Evolutionary conservation across 345 rosid genomes (phyloP).

Genomic region (Trapa bicornis): DNA sequence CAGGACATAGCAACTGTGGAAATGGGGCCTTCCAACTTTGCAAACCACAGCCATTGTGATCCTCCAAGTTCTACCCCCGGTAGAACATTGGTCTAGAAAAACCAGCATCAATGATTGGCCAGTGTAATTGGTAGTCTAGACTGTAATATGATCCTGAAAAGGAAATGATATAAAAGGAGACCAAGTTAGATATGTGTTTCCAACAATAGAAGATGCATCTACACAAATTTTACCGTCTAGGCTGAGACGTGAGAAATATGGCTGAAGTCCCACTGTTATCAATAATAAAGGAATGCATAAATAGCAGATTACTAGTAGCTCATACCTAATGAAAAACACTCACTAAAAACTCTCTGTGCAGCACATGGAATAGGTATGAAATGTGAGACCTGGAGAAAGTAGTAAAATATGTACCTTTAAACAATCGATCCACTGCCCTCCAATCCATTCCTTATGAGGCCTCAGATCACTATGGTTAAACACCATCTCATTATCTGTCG

Average conservation of each 20-base stretch:
- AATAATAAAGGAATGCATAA: not conserved
- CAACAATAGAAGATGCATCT: not conserved
- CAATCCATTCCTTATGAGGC: conserved; percentile 36
- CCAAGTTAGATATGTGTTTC: not conserved
- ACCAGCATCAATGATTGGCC: too few relatives aligned
- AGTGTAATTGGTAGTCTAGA: too few relatives aligned
- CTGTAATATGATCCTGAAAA: not conserved
- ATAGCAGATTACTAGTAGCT: too few relatives aligned
- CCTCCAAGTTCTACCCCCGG: not conserved
- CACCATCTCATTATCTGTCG: conserved; percentile 22
- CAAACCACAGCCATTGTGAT: not conserved
- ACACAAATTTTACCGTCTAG: not conserved
- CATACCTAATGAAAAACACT: too few relatives aligned
- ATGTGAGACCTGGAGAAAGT: not conserved
- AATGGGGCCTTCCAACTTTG: not conserved
- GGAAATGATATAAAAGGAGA: not conserved
- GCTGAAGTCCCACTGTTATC: too few relatives aligned
- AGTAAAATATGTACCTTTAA: conserved; percentile 14
- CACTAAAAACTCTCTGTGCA: too few relatives aligned
- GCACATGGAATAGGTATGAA: not conserved
- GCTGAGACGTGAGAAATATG: not conserved
- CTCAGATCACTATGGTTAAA: conserved; percentile 31
- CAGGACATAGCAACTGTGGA: not conserved
- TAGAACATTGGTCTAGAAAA: too few relatives aligned
- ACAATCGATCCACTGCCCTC: conserved; percentile 23